These are phyloP conservation scores for Pseudohalonectria lignicola DNA, from an alignment of 2,329 filamentous ascomycete genomes.

Conservation along the genomic window DNA sequence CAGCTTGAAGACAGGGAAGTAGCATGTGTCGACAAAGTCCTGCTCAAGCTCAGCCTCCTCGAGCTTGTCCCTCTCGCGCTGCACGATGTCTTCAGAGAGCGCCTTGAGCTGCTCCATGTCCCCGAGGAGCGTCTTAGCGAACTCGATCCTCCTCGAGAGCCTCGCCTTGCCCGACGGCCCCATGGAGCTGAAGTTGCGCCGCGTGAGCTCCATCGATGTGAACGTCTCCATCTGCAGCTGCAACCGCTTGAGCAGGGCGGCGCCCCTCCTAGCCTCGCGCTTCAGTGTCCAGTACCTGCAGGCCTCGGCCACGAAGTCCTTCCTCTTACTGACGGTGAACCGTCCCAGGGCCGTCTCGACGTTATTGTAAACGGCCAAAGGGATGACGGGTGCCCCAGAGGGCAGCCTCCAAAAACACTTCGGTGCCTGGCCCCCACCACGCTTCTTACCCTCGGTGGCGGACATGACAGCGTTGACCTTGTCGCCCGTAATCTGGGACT, in stretches of 20 bases:
- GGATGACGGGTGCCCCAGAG: conserved; percentile 89
- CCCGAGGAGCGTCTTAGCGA: conserved; percentile 62
- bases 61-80: conserved; percentile 68
- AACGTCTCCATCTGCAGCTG: conserved; percentile 95
- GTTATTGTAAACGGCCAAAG: conserved; percentile 73
- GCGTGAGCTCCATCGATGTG: conserved; percentile 92
- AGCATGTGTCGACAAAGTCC: conserved; percentile 75
- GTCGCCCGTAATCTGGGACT: conserved; percentile 72
- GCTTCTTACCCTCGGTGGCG: conserved; percentile 50
- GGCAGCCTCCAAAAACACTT: conserved; percentile 84
- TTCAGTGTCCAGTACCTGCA: conserved; percentile 98
- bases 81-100: conserved; percentile 59
- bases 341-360: conserved; percentile 75
- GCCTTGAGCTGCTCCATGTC: conserved; percentile 69
- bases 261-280: conserved; percentile 81
- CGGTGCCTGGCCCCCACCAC: conserved; percentile 32
- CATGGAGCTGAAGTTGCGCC: conserved; percentile 93
- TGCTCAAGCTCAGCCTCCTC: conserved; percentile 66
- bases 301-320: conserved; percentile 84
- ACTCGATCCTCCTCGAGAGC: conserved; percentile 74
- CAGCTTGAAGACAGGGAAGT: conserved; percentile 76
- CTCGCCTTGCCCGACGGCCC: conserved; percentile 71
- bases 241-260: conserved; percentile 81
- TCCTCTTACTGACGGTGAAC: conserved; percentile 72
- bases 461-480: conserved; percentile 58